Evolutionary conservation across 2,329 filamentous ascomycete species (phyloP), one percentile per base, ranked within the genome.

Genomic region (Colletotrichum sp.): DNA sequence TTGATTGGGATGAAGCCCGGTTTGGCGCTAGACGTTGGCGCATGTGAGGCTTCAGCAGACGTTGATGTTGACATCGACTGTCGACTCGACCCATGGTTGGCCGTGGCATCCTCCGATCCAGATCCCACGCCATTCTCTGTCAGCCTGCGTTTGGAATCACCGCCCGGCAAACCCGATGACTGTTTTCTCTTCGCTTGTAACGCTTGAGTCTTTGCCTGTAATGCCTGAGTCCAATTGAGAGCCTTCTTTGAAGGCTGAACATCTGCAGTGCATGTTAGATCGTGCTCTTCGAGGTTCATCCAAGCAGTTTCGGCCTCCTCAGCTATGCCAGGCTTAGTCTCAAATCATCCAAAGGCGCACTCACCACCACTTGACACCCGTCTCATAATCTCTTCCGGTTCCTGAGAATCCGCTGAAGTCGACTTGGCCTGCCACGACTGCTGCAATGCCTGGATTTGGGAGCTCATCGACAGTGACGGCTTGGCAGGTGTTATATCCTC

Each of bases 361-460:
- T 66, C n/a, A 63, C 59, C 59, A 5, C 28, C n/a, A 32, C 30
- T 34, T 34, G 32, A 34, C 7, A 18, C 59, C 59, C 12, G 59
- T 63, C 30, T 36, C 1, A 24, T 36, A 18, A 10, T 2, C 18
- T 30, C 32, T 4, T 34, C 59, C 12, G 59, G 1, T 21, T 3
- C 21, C 32, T 64, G 32, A 3, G 36, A 18, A 32, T 21, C 34
- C n/a, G 18, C 62, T 12, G 32, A 3, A 6, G 21, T 36, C 26
- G 72, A 66, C n/a, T 66, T 76, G 26, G 74, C 65, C 70, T 82
- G 81, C 84, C 84, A 85, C 16, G 80, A 70, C 36, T 76, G 77
- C 71, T 85, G 83, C 21, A 82, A 72, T 5, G 79, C 80, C 64
- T 79, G 24, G 6, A 85, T 84, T 30, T 75, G 80, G 32, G 80